Percentiles rank a stretch among this genome's conserved stretches.
These are phyloP conservation scores for Fusarium bulbicola DNA, from an alignment of 2,329 filamentous ascomycete species.

Conservation along the genomic window DNA sequence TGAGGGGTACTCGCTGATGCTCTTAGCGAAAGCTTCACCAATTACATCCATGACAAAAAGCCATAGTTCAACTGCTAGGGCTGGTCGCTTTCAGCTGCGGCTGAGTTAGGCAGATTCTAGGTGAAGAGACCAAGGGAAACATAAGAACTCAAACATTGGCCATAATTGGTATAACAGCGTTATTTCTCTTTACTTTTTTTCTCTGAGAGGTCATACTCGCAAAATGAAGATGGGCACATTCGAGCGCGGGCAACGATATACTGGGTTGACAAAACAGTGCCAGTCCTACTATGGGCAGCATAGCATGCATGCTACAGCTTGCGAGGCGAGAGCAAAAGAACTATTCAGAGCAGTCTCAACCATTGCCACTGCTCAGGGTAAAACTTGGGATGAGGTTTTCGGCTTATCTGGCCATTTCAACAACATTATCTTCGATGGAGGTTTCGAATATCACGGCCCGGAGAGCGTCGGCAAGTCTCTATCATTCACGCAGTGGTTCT, in stretches of 20 bases:
- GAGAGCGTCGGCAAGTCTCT: background rate
- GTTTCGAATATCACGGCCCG: background rate
- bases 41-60: background rate
- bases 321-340: background rate
- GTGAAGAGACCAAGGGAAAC: accelerated
- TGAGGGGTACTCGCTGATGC: background rate
- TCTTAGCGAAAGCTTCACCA: background rate
- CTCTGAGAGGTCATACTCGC: accelerated
- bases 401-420: background rate
- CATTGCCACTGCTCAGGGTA: background rate
- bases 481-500: background rate
- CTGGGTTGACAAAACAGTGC: background rate
- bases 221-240: background rate
- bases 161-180: accelerated
- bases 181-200: background rate
- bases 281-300: background rate
- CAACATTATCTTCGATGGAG: background rate
- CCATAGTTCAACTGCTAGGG: background rate
- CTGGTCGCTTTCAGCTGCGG: background rate
- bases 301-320: background rate
- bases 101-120: background rate
- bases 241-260: background rate
- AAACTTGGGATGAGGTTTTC: background rate
- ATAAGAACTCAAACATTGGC: background rate
- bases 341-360: accelerated